Evolutionary conservation across 352 stramenopile species (phyloP).

Genomic region (Globisporangium cylindrosporum): DNA sequence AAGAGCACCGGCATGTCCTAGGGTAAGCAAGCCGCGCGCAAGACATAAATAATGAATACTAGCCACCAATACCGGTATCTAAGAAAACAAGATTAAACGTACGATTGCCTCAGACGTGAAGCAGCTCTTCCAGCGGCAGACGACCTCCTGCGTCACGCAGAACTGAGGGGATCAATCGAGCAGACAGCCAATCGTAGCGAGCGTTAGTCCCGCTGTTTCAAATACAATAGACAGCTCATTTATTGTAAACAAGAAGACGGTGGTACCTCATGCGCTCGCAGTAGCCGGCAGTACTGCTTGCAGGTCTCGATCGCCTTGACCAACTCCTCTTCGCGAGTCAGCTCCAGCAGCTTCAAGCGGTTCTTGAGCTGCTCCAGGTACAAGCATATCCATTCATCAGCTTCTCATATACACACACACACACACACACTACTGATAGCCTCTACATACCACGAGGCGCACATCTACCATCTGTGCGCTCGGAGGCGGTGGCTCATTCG

Average conservation of each 20-base stretch:
- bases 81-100: background rate
- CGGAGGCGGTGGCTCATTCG: background rate
- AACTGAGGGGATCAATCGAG: conserved; percentile 1
- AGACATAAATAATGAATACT: background rate
- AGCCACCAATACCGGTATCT: background rate
- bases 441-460: conserved; percentile 7
- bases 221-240: background rate
- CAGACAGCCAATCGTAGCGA: background rate
- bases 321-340: conserved; percentile 14
- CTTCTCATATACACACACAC: background rate
- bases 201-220: background rate
- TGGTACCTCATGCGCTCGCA: conserved; percentile 8
- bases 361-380: conserved; percentile 15
- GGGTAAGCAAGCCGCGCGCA: background rate
- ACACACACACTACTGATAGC: background rate
- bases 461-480: conserved; percentile 4
- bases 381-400: background rate
- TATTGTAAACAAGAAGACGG: background rate
- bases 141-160: background rate
- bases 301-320: conserved; percentile 13
- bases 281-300: conserved; percentile 10
- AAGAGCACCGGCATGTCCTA: conserved; percentile 29
- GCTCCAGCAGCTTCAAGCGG: conserved; percentile 17
- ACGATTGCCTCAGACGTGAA: conserved; percentile 18
- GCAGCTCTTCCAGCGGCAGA: conserved; percentile 19